phyloP scores from a whole-genome alignment of 768 basidiomycete species.

The Boletus vinaceobasis region DNA sequence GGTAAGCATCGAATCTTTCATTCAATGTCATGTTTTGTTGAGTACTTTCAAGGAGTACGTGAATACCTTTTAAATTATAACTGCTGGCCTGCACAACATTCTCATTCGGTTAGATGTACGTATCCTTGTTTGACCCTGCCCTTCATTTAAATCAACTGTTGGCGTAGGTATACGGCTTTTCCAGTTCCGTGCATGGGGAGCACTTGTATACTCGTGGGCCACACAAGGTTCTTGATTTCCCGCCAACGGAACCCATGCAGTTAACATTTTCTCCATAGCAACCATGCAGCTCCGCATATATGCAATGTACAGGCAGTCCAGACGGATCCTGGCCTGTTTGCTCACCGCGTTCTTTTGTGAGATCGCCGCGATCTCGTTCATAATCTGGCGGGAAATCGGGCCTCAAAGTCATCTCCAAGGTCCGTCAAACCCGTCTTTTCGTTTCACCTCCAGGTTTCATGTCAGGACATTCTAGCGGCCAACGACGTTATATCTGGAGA shows the following conservation, averaged over 20 bases:
- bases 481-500: background rate
- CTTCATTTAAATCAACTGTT: background rate
- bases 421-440: background rate
- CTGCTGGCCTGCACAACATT: background rate
- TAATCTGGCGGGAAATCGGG: conserved; percentile 28
- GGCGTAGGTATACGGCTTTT: conserved; percentile 26
- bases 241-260: background rate
- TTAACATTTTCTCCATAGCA: conserved; percentile 16
- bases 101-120: conserved; percentile 20
- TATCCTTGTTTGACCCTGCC: background rate
- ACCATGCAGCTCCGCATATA: conserved; percentile 35
- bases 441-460: background rate
- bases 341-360: conserved; percentile 22
- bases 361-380: conserved; percentile 19
- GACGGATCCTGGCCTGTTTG: conserved; percentile 16
- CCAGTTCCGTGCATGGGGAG: conserved; percentile 32
- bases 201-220: conserved; percentile 29
- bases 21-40: background rate
- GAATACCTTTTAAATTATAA: background rate
- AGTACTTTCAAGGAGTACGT: conserved; percentile 23
- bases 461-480: conserved; percentile 6
- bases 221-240: conserved; percentile 26
- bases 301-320: conserved; percentile 31
- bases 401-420: conserved; percentile 21
- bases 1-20: conserved; percentile 6